phyloP scores from a whole-genome alignment of 257 asterid species.

The Catharanthus roseus region DNA sequence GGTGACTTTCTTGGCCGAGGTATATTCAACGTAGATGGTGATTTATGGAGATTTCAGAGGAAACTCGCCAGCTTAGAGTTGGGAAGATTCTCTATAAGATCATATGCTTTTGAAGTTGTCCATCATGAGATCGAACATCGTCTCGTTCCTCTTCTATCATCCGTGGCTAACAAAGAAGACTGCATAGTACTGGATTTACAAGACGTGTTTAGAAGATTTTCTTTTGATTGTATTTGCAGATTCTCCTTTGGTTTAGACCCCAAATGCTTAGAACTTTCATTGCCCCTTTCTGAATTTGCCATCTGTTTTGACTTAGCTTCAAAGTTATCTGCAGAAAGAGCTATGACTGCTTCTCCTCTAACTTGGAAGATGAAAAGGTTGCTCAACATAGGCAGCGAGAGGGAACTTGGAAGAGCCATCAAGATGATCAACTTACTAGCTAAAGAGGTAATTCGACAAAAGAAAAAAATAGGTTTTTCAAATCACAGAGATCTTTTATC shows the following conservation, averaged over 20 bases:
- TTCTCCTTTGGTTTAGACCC: constrained; percentile 48
- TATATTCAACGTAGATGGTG: constrained; percentile 47
- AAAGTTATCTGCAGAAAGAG: constrained; percentile 40
- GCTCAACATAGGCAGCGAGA: constrained; percentile 35
- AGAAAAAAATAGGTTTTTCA: constrained; percentile 28
- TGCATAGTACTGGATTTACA: constrained; percentile 32
- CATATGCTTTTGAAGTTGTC: constrained; percentile 35
- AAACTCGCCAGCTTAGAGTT: constrained; percentile 40
- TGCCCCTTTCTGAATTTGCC: constrained; percentile 37
- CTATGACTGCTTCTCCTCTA: constrained; percentile 33
- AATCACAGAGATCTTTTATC: constrained; percentile 35
- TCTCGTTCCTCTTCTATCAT: constrained; percentile 31
- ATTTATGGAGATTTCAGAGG: constrained; percentile 37
- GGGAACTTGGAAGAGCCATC: constrained; percentile 27
- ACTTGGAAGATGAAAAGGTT: constrained; percentile 36
- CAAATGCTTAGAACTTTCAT: constrained; percentile 31
- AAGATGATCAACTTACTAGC: constrained; percentile 27
- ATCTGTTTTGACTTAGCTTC: constrained; percentile 38
- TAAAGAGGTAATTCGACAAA: constrained; percentile 32
- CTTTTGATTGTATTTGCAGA: constrained; percentile 41
- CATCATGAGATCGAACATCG: constrained; percentile 33
- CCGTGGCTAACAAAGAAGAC: constrained; percentile 1
- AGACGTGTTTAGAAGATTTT: constrained; percentile 37
- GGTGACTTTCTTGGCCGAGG: constrained; percentile 47
- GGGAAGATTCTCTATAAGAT: constrained; percentile 23